phyloP scores from a whole-genome alignment of 768 basidiomycete species.

The Saitozyma sp. region DNA sequence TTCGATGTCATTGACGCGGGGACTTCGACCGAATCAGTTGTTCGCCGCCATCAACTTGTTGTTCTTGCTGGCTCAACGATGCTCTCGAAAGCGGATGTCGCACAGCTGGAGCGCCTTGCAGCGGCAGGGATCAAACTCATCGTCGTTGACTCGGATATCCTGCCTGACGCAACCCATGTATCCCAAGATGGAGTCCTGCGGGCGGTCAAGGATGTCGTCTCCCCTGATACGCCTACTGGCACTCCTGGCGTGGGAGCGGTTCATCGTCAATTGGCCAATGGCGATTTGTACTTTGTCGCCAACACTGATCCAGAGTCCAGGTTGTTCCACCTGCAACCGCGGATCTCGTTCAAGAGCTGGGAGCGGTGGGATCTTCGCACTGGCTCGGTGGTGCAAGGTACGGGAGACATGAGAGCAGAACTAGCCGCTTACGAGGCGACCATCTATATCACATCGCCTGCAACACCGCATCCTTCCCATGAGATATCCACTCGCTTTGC shows the following conservation, averaged over 20 bases:
- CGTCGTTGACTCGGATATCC: background rate
- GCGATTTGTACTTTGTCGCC: constrained; percentile 6
- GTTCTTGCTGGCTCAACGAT: too few relatives aligned
- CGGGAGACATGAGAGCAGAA: background rate
- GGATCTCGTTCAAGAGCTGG: background rate
- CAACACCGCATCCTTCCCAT: too few relatives aligned
- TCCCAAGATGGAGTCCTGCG: background rate
- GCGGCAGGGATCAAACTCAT: background rate
- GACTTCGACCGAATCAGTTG: background rate
- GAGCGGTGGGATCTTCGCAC: constrained; percentile 4
- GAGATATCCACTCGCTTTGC: too few relatives aligned
- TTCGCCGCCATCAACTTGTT: background rate
- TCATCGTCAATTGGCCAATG: constrained; percentile 1
- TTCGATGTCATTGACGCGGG: constrained; percentile 4
- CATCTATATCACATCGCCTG: constrained; percentile 4
- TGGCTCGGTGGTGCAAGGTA: constrained; percentile 3
- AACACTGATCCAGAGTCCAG: background rate
- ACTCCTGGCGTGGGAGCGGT: background rate
- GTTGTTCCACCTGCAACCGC: background rate
- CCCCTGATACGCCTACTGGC: background rate
- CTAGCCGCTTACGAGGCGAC: constrained; percentile 8
- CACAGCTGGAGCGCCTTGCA: too few relatives aligned
- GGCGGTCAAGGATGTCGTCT: background rate
- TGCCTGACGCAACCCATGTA: background rate
- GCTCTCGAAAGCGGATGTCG: too few relatives aligned